Percentiles rank a stretch among this genome's conserved stretches.
phyloP scores from a whole-genome alignment of 257 asterid genomes.

The Nicotiana paniculata region DNA sequence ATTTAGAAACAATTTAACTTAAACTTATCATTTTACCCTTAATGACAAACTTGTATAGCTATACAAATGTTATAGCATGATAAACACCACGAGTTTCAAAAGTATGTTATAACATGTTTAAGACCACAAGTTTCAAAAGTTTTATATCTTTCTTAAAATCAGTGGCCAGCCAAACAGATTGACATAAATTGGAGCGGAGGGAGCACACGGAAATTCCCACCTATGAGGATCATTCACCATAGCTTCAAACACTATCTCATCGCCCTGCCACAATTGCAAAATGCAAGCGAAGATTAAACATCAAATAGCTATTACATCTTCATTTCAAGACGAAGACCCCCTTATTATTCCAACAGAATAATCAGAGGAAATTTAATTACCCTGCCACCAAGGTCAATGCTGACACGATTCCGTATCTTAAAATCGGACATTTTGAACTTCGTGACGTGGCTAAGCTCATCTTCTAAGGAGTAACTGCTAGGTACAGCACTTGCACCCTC shows the following conservation, averaged over 20 bases:
- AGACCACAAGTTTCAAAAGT: background rate
- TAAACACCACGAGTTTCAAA: no score
- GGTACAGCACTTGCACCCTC: constrained; percentile 26
- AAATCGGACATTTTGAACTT: constrained; percentile 88
- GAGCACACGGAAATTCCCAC: constrained; percentile 29
- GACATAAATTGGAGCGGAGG: no score
- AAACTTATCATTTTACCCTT: no score
- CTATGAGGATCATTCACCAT: constrained; percentile 68
- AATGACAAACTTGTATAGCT: no score
- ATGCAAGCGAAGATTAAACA: background rate
- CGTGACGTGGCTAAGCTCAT: constrained; percentile 74
- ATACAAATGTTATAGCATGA: no score
- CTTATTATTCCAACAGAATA: constrained; percentile 3
- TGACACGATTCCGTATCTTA: constrained; percentile 58
- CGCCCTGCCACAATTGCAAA: constrained; percentile 43
- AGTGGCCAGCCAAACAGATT: no score
- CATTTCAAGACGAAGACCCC: background rate
- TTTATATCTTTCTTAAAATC: no score
- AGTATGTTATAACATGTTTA: background rate
- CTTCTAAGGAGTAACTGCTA: constrained; percentile 27
- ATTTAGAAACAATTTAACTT: no score
- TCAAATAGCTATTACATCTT: background rate
- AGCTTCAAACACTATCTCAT: constrained; percentile 80
- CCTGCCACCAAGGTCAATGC: constrained; percentile 76
- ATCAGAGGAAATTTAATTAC: constrained; percentile 25